Evolutionary conservation across 2,329 filamentous ascomycete species (phyloP), one percentile per base, ranked within the genome.

Genomic region (Gremmenia infestans): DNA sequence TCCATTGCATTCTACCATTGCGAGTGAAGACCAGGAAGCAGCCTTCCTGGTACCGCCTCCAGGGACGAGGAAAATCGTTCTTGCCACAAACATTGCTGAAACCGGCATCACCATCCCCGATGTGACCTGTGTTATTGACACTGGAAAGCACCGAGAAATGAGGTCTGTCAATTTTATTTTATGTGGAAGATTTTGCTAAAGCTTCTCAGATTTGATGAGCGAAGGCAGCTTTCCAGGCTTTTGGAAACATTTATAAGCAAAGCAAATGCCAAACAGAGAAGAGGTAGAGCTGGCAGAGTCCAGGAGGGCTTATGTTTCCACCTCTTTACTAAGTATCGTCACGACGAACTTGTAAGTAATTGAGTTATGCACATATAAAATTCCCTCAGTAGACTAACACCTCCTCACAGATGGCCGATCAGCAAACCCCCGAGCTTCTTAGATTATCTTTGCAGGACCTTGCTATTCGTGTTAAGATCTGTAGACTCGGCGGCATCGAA

Each of bases 41-140:
- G 94, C 94, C 0, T 99, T 99, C 70, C 76, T 90, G 5, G 74
- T 96, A 0, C 94, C 94, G 5, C 91, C 92, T 1, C 80, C 79
- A 3, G 93, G 93, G 0, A 79, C 85, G 55, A 83, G 92, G 60
- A 99, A 99, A 74, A 94, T 99, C 61, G 93, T 99, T 2, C 81
- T 99, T 53, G 92, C 94, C 1, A 99, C 94, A 14, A 99, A 99
- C 68, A 99, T 99, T 70, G 94, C 94, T 4, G 94, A 99, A 72
- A 99, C 94, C 0, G 94, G 94, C 76, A 96, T 99, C 68, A 99
- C 94, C 0, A 99, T 99, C 62, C 94, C 94, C 1, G 94, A 99
- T 69, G 90, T 99, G 32, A 97, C 94, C 0, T 96, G 92, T 65
- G 94, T 99, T 47, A 88, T 99, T 56, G 94, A 99, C 71, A 92